phyloP scores from a whole-genome alignment of 148 eudicot species.

The Spergularia marina region DNA sequence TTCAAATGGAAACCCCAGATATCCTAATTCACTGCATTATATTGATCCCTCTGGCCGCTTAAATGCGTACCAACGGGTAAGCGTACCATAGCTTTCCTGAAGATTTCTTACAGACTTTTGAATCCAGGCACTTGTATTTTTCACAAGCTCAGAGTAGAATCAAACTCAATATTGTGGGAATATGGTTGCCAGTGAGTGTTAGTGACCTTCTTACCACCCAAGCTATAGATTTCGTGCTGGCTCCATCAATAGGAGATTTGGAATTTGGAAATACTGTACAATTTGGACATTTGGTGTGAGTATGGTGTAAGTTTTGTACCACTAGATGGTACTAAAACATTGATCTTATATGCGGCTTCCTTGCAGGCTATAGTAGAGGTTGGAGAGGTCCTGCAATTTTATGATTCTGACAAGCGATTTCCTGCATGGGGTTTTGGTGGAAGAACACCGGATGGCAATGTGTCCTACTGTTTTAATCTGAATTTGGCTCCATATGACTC shows the following conservation, averaged over 20 bases:
- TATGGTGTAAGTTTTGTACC: no score
- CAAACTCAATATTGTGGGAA: no score
- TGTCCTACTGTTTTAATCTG: slow-evolving; percentile 76
- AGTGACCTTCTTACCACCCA: no score
- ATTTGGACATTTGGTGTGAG: not conserved
- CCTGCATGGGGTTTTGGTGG: slow-evolving; percentile 90
- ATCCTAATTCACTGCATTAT: slow-evolving; percentile 52
- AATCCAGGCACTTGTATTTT: not conserved
- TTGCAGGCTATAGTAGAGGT: slow-evolving; percentile 72
- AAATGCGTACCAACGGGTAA: slow-evolving; percentile 74
- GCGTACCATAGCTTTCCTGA: not conserved
- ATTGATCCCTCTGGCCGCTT: slow-evolving; percentile 61
- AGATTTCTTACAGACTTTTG: not conserved
- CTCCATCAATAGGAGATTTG: not conserved
- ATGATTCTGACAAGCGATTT: slow-evolving; percentile 67
- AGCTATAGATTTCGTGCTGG: no score
- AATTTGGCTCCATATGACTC: slow-evolving; percentile 29
- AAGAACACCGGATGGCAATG: slow-evolving; percentile 30
- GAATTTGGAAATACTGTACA: not conserved
- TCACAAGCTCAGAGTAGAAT: not conserved
- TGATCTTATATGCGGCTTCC: not conserved
- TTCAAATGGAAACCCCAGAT: slow-evolving; percentile 64
- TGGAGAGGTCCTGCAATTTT: slow-evolving; percentile 62
- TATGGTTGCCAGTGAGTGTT: no score
- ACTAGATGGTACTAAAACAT: no score